Base-by-base conservation (phyloP, 2,329 filamentous ascomycete species). In the Aureobasidium sp. region DNA sequence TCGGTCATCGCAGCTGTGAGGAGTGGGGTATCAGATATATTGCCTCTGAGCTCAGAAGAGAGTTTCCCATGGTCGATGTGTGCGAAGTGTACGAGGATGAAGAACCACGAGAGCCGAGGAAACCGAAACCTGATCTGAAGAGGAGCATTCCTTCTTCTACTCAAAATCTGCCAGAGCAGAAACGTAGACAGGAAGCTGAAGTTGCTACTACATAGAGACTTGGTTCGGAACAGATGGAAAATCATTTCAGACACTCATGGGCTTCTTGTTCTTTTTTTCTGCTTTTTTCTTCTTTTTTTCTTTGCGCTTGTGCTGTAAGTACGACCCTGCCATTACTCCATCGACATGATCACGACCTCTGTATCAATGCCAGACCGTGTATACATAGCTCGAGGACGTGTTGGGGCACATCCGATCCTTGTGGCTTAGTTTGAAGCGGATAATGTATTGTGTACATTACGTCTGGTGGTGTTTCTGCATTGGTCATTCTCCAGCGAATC, bases 21-120 rank as follows among this genome's bases (percentile, higher is more conserved):
- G 73, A 76, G 22, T 77, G 74, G 74, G 74, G 74, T 0, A 73
- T 77, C n/a, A 64, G 69, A 20, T 73, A 69, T 49, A 63, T 76
- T 20, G 72, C 70, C 14, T 62, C 61, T 15, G 61, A 65, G 5
- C 17, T 76, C 3, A 67, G 71, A 14, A 63, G 55, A 4, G 66
- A 68, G 11, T 77, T 72, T 57, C 72, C 74, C 1, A 62, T 53
- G 5, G 41, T 73, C 17, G 61, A 62, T 8, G 71, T 76, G 0
- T 66, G 71, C 48, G 74, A 75, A 37, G 63, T 76, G 0, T 70
- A 72, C 47, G 75, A 76, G 60, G 71, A 74, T 20, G 73, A 75
- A 47, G 63, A 66, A 45, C 61, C 60, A 15, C 11, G 57, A 42
- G 34, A 29, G 41, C 52, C 45, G 9, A 44, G n/a, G 47, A 48